These are phyloP conservation scores for Rhododendron henanense DNA, from an alignment of 148 eudicot genomes.

Conservation along the genomic window DNA sequence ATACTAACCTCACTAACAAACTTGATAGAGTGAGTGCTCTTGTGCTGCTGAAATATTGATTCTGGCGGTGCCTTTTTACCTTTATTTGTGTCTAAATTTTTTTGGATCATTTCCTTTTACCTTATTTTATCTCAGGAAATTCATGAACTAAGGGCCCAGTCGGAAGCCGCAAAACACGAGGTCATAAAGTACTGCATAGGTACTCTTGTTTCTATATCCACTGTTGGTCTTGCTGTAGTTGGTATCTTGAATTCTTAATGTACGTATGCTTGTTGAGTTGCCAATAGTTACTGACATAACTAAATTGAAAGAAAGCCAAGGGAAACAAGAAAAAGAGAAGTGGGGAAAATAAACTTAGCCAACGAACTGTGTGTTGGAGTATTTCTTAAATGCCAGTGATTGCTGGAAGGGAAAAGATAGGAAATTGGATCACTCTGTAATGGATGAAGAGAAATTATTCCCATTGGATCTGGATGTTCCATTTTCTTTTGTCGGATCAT, in stretches of 20 bases:
- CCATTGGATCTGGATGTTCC: too few species aligned
- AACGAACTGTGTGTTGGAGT: not conserved
- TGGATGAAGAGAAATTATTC: not conserved
- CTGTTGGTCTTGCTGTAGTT: slow-evolving; percentile 56
- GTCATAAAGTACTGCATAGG: slow-evolving; percentile 70
- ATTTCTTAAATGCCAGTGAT: not conserved
- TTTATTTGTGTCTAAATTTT: not conserved
- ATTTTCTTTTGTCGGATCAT: not conserved
- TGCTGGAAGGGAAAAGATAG: not conserved
- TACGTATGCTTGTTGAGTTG: slow-evolving; percentile 19
- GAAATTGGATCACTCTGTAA: not conserved
- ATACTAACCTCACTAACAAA: slow-evolving; percentile 52
- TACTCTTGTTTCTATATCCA: slow-evolving; percentile 55
- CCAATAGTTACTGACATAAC: not conserved
- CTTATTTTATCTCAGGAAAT: slow-evolving; percentile 35
- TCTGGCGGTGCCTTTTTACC: not conserved
- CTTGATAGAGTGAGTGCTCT: slow-evolving; percentile 48
- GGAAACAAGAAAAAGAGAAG: not conserved
- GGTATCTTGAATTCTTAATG: slow-evolving; percentile 34
- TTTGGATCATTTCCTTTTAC: not conserved
- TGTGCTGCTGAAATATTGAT: not conserved
- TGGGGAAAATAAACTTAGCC: not conserved
- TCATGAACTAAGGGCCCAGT: slow-evolving; percentile 43
- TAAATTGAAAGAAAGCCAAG: not conserved
- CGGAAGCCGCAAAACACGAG: slow-evolving; percentile 63